phyloP scores from a whole-genome alignment of 1,284 basidiomycete genomes.

The Leccinum insolens region DNA sequence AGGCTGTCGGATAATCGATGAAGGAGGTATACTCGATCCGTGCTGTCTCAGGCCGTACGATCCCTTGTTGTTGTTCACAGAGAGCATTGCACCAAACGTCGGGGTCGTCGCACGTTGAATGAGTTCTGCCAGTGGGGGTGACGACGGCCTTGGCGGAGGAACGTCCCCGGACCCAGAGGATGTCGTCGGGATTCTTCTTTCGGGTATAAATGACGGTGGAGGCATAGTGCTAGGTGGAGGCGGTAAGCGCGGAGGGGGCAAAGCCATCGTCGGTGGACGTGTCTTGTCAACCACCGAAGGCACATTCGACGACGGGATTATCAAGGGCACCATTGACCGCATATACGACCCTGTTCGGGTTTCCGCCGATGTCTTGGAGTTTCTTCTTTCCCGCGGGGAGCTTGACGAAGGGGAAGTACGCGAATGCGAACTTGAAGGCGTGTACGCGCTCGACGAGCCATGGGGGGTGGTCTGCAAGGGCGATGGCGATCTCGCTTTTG shows the following conservation, averaged over 20 bases:
- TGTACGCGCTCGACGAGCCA: too few species aligned
- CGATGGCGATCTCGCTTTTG: too few species aligned
- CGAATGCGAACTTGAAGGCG: too few species aligned
- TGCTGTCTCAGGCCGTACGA: constrained; percentile 53
- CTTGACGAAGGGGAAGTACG: too few species aligned
- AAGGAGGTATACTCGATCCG: constrained; percentile 73
- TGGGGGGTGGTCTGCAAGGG: too few species aligned
- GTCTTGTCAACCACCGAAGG: constrained; percentile 68
- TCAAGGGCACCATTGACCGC: too few species aligned
- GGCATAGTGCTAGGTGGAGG: constrained; percentile 75
- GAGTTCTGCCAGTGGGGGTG: constrained; percentile 87
- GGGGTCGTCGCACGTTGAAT: constrained; percentile 87
- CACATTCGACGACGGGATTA: constrained; percentile 45
- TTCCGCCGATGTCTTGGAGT: too few species aligned
- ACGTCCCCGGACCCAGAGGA: constrained; percentile 53
- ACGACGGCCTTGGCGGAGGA: constrained; percentile 82
- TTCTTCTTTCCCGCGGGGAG: too few species aligned
- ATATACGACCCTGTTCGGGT: too few species aligned
- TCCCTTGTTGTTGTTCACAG: constrained; percentile 57
- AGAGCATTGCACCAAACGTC: constrained; percentile 65
- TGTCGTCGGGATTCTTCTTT: constrained; percentile 58
- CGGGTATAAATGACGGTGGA: constrained; percentile 77
- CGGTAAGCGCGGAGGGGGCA: constrained; percentile 81
- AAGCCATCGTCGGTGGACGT: constrained; percentile 80
- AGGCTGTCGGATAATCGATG: constrained; percentile 64